Evolutionary conservation across 2,329 filamentous ascomycete species (phyloP), one percentile per base, ranked within the genome.

Genomic region (Metarhizium guizhouense): DNA sequence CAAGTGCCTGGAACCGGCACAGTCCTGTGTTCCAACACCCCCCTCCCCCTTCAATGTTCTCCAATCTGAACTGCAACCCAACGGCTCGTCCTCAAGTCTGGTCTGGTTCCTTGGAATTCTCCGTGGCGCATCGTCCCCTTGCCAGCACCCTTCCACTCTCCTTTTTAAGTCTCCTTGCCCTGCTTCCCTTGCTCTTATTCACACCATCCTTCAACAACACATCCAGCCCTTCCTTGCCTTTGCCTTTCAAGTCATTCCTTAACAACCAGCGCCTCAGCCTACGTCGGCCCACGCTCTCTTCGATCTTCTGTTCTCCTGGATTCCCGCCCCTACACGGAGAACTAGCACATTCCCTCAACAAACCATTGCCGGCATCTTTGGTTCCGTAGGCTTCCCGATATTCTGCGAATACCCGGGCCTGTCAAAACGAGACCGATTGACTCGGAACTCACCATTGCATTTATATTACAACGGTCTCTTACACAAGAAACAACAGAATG

Each of bases 401-500:
- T 60, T 61, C 59, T 56, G 59, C 40, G 55, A 60, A 56, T 57
- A 60, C 38, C 38, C 20, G 56, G n/a, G 11, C 29, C 4, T 29
- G 20, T 34, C 29, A 16, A 48, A 32, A 32, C 20, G 47, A 42
- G 30, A 40, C 48, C 53, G 53, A 56, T 56, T 52, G 54, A 58
- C 47, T 56, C 52, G 40, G 25, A 34, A 40, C 54, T 54, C 42
- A 25, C 13, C 6, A 16, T n/a, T 34, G 56, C 58, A 16, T 25
- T 30, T 13, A 14, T 14, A 1, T 5, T 6, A 20, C 36, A 13
- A 20, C 36, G 45, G 40, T 40, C 6, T 32, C 25, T 20, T 34
- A 30, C n/a, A 13, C 51, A 56, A 56, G 38, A 38, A 25, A 25
- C 25, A 25, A 34, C 20, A 61, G 60, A 53, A 76, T 76, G 74